These are phyloP conservation scores for Eutrema japonicum DNA, from an alignment of 345 rosid species.

Conservation along the genomic window DNA sequence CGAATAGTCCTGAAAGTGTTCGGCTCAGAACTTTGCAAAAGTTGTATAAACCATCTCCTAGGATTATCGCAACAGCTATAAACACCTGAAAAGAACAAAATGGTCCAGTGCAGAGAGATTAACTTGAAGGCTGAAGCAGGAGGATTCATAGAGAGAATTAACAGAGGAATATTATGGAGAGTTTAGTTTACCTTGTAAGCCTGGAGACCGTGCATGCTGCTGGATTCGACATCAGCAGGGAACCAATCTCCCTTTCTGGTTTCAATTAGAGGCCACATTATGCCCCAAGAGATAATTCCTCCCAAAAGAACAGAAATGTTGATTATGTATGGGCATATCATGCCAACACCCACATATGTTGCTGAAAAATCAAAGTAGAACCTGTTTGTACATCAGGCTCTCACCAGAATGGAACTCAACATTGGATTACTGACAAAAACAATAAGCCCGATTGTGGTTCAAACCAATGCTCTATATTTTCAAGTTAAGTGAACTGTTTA, in stretches of 20 bases:
- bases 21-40: constrained; percentile 67
- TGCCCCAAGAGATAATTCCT: constrained; percentile 79
- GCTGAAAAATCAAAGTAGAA: constrained; percentile 88
- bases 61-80: constrained; percentile 76
- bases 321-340: constrained; percentile 81
- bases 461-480: constrained; percentile 18
- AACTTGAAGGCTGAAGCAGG: neutral
- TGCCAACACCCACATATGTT: constrained; percentile 86
- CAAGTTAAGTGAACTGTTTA: neutral
- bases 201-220: constrained; percentile 66
- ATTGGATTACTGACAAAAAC: constrained; percentile 21
- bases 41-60: constrained; percentile 84
- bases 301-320: constrained; percentile 72
- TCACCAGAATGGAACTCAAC: constrained; percentile 39
- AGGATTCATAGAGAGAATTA: constrained; percentile 15
- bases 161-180: constrained; percentile 16
- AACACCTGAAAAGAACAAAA: constrained; percentile 58
- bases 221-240: constrained; percentile 42
- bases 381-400: constrained; percentile 52
- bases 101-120: neutral
- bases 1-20: constrained; percentile 56
- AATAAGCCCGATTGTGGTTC: constrained; percentile 20
- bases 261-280: constrained; percentile 87
- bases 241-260: constrained; percentile 66
- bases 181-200: constrained; percentile 63